Base-by-base conservation (phyloP, 2,329 filamentous ascomycete species). In the Aspergillus quadricinctus region DNA sequence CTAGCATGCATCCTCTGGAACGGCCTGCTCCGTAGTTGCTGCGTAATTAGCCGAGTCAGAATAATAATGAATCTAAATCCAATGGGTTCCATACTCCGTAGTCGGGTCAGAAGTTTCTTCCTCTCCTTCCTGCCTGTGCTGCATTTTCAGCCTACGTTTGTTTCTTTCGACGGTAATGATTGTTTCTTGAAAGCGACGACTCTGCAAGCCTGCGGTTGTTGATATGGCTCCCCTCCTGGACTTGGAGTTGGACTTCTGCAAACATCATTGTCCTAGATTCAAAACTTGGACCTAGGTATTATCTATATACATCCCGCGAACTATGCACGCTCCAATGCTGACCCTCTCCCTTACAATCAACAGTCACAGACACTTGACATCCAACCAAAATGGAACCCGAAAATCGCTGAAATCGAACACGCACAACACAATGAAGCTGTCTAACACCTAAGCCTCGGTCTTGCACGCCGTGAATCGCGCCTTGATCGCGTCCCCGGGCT, bases 391-490 rank as follows among this genome's bases (percentile, higher is more conserved):
- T 23, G 5, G 21, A 48, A 27, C 28, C n/a, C 49, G 11, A 17
- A 52, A 46, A 27, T 46, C 43, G 43, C 43, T 46, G 43, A 27
- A 46, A 46, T 46, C 8, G 43, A 27, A 25, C 43, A 46, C 41
- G 25, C 41, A 45, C n/a, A 46, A 25, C 8, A 43, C 40, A 43
- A 46, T 14, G 23, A 23, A 3, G 10, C 14, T 14, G 10, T 10
- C 31, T 4, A 6, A 3, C 23, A 7, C 41, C 50, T 58, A 68
- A 56, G 52, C 51, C 19, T 65, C 66, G 10, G 65, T 73, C 62
- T 73, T 73, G 67, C 78, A 79, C 19, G 75, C 72, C 10, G 69
- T 66, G 59, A 74, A 57, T 17, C 77, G 70, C 10, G 65, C 66
- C 67, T 71, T 74, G 55, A 74, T 68, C 28, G 66, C 65, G 11